Base-by-base conservation (phyloP, 2,329 filamentous ascomycete species). In the Elsinoe australis region DNA sequence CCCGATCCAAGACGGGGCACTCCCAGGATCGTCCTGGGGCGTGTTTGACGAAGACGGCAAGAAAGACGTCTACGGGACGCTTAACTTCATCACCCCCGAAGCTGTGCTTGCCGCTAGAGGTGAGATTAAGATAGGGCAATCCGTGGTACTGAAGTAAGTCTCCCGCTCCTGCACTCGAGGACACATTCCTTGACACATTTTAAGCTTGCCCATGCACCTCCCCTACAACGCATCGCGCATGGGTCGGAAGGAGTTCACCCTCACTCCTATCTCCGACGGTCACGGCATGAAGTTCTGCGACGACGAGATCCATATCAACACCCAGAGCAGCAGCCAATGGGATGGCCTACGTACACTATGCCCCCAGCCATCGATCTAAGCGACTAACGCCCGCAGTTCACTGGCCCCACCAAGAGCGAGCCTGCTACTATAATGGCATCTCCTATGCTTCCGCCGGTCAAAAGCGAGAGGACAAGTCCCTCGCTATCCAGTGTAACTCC, bases 291-390 rank as follows among this genome's bases (percentile, higher is more conserved):
- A 51, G 53, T 71, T 68, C 61, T 72, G 76, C 22, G 73, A 77
- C 47, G 69, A 76, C 53, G 55, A 52, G 29, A 29, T 50, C 33
- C 34, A 47, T 26, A 34, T 52, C 36, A 49, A 49, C 38, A 73
- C 71, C 2, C 71, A 74, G 53, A 62, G 60, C 41, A 64, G 62
- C 24, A 64, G 58, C 24, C 70, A 73, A 49, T 73, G 70, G 69
- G 71, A 74, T 55, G 64, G 66, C 15, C 61, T 72, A 4, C 66
- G 68, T 1, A 67, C 2, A 67, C 68, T 10, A 76, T 78, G 5
- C 61, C 65, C 2, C 71, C 80, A 63, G 79, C 79, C 58, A 79
- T 75, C 0, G 75, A 80, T 54, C n/a, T 19, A 2, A 7, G 3
- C 39, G 12, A 61, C 63, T 26, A 71, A 70, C 6, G 12, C 47